A percentile compares a stretch with the other conserved stretches of the same genome.
phyloP scores from a whole-genome alignment of 2,329 filamentous ascomycete genomes.

The Colletotrichum somersetense region DNA sequence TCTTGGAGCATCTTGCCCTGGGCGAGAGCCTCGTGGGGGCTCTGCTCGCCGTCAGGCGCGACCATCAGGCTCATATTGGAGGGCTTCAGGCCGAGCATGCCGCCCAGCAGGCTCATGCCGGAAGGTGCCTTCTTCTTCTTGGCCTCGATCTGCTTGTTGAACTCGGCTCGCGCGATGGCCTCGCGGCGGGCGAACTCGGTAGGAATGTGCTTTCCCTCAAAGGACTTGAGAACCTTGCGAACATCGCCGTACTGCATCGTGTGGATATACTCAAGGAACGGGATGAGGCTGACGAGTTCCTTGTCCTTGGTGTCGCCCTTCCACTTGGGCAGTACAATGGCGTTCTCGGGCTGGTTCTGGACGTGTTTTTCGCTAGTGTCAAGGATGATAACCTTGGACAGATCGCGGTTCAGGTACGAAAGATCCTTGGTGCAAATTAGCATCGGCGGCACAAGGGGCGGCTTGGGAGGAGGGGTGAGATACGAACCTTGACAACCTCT shows the following conservation, averaged over 20 bases:
- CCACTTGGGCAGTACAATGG: conserved; percentile 93
- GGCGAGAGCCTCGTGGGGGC: conserved; percentile 80
- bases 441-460: background rate
- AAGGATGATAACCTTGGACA: conserved; percentile 94
- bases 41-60: conserved; percentile 74
- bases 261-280: conserved; percentile 96
- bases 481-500: conserved; percentile 89
- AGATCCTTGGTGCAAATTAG: conserved; percentile 74
- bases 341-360: conserved; percentile 94
- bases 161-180: conserved; percentile 85
- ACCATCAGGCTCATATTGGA: conserved; percentile 73
- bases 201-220: conserved; percentile 90
- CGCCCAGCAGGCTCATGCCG: conserved; percentile 77
- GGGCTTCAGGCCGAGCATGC: conserved; percentile 82
- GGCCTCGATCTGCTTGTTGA: conserved; percentile 80
- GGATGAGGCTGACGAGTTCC: conserved; percentile 88
- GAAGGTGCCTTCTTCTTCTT: conserved; percentile 70
- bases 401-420: conserved; percentile 95
- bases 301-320: conserved; percentile 85
- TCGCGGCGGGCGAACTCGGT: conserved; percentile 91
- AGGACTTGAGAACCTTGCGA: conserved; percentile 86
- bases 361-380: conserved; percentile 88
- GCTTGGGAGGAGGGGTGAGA: background rate
- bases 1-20: conserved; percentile 98
- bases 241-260: conserved; percentile 94